Evolutionary conservation across 257 asterid genomes (phyloP), one percentile per base, ranked within the genome.

Genomic region (Ophiorrhiza pumila): DNA sequence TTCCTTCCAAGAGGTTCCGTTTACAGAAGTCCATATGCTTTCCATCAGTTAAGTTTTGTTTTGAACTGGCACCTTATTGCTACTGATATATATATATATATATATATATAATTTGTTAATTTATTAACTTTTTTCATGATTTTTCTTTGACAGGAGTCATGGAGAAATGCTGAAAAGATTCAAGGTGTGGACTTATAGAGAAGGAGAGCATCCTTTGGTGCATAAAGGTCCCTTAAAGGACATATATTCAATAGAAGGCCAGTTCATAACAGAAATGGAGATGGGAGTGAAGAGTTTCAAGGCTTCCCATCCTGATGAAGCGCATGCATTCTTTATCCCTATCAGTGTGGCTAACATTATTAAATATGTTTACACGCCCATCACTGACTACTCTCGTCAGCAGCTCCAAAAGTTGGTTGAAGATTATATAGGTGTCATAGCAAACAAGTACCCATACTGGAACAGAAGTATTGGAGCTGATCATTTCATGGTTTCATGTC

Each of bases 401-500:
- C 69, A 57, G 60, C 15, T 77, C 32, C 81, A 71, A 46, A 77
- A 57, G 41, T 25, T 77, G 3, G 74, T 77, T 4, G 73, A 71
- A 22, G 81, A 77, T 23, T 77, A 77, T 37, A 56, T 72, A 14
- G 69, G 59, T 34, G 37, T 77, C 25, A 46, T 77, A 7, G 41
- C 81, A 52, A 46, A 45, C 69, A 77, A 57, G 50, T 77, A 77
- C 15, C 81, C 81, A 3, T 77, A 71, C 18, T 77, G 81, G 81
- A 77, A 77, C 14, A 53, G 81, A 77, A 77, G 65, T 70, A 56
- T 57, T 25, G 81, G 81, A 31, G 81, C 81, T 45, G 77, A 77
- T 39, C 77, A 77, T 77, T 77, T 71, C 74, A 18, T 77, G 66
- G 71, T 77, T 47, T 77, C 81, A 11, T 77, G 81, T 62, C 81